Evolutionary conservation across 2,329 filamentous ascomycete genomes (phyloP), one percentile per base, ranked within the genome.

Genomic region (Aspergillus sp.): DNA sequence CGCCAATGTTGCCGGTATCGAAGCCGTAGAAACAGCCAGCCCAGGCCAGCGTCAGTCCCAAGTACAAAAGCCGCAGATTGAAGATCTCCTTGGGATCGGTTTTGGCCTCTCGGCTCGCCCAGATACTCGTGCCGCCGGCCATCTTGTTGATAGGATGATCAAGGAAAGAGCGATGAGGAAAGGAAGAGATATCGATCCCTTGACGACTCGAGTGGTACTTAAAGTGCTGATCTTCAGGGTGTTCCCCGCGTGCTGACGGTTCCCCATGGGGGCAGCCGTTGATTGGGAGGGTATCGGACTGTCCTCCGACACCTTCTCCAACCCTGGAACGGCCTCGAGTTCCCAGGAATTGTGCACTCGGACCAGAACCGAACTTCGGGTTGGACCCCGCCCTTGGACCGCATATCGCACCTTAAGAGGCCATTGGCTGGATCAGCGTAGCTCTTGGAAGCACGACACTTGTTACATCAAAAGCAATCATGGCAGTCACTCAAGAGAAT

Each of bases 1-100:
- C 76, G 2, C 76, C 76, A 30, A 79, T 79, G 47, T 77, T 78
- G 3, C 76, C 76, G 47, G 74, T 72, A 49, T 79, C 76, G 49
- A 78, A 77, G 5, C 76, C 76, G 61, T 79, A 78, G 9, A 74
- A 71, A 57, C 75, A 78, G 3, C 76, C 76, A 1, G 74, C 76
- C 62, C 76, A 74, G 8, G 52, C 48, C 15, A 58, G 34, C 8
- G 56, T 58, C 8, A 58, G 17, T 2, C 52, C n/a, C 4, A 58
- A 48, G 41, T 52, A 58, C 8, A 58, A 49, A 8, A 53, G 38
- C 2, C 48, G 38, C 7, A 58, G 48, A 23, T 58, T 58, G 19
- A 58, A 58, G 25, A 58, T 58, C 41, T 58, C 56, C 48, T 22
- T 58, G 15, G 56, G 56, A 3, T 58, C 56, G 34, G 56, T 31